Evolutionary conservation across 176 grass and related monocot species (phyloP), one percentile per base, ranked within the genome.

Genomic region (Elaeis guineensis): DNA sequence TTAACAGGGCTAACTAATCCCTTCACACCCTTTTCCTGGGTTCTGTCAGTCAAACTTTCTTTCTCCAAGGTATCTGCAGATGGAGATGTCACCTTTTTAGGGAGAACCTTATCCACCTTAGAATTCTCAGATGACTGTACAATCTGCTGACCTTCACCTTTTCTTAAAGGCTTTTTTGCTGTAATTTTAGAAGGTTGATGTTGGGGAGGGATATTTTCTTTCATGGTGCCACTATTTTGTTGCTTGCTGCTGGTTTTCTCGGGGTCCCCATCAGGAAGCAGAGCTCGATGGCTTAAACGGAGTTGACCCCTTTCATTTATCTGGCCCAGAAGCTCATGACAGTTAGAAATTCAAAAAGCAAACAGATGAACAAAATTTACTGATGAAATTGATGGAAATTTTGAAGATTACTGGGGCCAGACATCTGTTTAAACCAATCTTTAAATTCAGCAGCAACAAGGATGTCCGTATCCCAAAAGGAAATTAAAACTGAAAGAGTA

Each of bases 271-370:
- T 90, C 75, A 19, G 92, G 92, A 44, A 90, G 87, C 56, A 97
- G 73, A 30, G 83, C 92, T 65, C 77, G 76, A 75, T 65, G 82
- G 69, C 92, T 97, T 76, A 97, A 55, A 51, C 92, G 81, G 59
- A 97, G 86, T 71, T 91, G 92, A 19, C 92, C 92, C 70, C 91
- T 97, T 51, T 97, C 86, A 61, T 97, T 97, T 75, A 97, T 77
- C 92, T 97, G 66, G 50, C 61, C 48, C 60, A 71, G 21, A n/a
- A 23, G 50, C 21, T 58, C 2, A 49, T 56, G 26, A 86, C 57
- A 74, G 2, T 44, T 12, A 44, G 35, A 44, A 14, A 44, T 44
- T 44, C 35, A 44, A 12, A 44, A 44, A 44, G 8, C 8, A 44
- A 12, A 44, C 0, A 14, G 11, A 9, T 44, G 70, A 58, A 25